Conservation (phyloP, 108 stramenopile species). For the Nitzschia putrida region DNA sequence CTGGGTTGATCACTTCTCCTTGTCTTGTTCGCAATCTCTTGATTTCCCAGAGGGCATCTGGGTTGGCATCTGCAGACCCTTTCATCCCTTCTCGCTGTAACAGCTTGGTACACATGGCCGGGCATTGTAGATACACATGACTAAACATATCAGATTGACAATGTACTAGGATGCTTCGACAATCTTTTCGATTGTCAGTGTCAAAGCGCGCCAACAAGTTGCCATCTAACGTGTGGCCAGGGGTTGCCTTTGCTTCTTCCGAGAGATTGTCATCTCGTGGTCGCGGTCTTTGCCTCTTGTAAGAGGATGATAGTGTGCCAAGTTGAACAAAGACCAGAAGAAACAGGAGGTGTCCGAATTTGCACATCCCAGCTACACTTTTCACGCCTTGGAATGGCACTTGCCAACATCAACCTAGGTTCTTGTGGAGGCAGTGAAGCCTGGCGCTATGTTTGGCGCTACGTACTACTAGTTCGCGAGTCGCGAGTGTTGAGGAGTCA, state of each 20-base stretch:
- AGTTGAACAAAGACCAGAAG: no score
- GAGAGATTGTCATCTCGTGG: conserved; percentile 4
- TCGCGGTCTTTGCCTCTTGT: background rate
- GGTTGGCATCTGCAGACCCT: conserved; percentile 27
- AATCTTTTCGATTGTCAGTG: conserved; percentile 39
- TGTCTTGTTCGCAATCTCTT: conserved; percentile 19
- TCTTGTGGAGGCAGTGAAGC: no score
- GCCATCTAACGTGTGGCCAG: background rate
- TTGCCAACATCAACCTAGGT: no score
- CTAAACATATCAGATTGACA: conserved; percentile 36
- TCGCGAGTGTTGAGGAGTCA: no score
- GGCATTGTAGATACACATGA: conserved; percentile 36
- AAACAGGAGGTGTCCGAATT: no score
- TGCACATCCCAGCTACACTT: no score
- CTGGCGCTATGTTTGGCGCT: no score
- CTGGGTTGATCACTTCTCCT: conserved; percentile 15
- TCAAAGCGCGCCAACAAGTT: conserved; percentile 28
- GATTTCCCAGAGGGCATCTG: conserved; percentile 25
- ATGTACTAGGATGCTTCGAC: conserved; percentile 19
- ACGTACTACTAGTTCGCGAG: no score
- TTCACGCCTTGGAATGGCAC: no score
- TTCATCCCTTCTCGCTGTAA: conserved; percentile 29
- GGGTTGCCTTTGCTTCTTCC: background rate
- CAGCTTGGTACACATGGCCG: conserved; percentile 32
- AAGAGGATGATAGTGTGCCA: no score